Evolutionary conservation across 805 yeast species (phyloP), one percentile per base, ranked within the genome.

Genomic region (Sungouiella thailandica): DNA sequence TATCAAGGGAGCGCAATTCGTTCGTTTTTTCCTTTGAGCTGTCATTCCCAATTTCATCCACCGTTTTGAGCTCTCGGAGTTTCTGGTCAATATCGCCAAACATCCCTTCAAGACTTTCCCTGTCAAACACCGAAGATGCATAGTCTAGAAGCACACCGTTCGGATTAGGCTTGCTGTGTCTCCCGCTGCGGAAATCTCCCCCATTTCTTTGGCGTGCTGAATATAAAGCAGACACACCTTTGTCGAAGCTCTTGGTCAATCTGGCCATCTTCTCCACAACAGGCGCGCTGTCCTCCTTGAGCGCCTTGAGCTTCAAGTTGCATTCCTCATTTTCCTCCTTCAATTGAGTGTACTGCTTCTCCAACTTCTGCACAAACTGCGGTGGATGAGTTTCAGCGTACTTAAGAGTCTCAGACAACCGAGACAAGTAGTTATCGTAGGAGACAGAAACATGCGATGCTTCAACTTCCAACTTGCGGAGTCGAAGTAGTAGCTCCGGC

Each of bases 281-380:
- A 2, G 71, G 72, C 31, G 60, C 51, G 35, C 64, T 62, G 6
- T 52, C 49, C 8, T 49, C 47, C 24, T 43, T 49, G 23, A 63
- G 49, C 12, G 51, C 44, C n/a, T 44, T 44, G 7, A 60, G 53
- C 19, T 52, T 53, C 14, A 41, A 39, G 10, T 44, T 32, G 4
- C 54, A 31, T 4, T 20, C 24, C 3, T 39, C 28, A 26, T 55
- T 47, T 13, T 43, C 37, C 3, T 23, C 29, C 3, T 40, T 17
- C 9, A 65, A 41, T 6, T 37, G 39, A 11, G 47, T 52, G 26
- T 46, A 48, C 23, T 58, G 46, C 11, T 29, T 28, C 15, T 46
- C 43, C 7, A 65, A 46, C 8, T 50, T 46, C 5, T 46, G 43
- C 10, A 51, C 29, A 35, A 49, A 43, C 17, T 23, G 35, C 33